phyloP scores from a whole-genome alignment of 208 protist genomes.

The Entamoeba moshkovskii region DNA sequence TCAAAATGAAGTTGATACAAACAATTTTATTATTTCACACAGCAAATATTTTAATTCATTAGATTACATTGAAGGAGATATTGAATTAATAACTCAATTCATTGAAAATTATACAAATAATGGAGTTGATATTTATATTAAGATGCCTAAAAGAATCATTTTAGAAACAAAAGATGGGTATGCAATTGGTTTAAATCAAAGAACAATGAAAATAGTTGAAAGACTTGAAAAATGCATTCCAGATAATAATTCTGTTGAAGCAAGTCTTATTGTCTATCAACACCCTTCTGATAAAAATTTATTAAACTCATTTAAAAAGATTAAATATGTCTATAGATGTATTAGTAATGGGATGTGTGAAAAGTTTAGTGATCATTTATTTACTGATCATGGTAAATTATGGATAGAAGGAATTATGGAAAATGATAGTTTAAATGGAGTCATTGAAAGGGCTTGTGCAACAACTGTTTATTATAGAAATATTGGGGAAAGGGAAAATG shows the following conservation, averaged over 20 bases:
- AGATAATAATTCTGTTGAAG: neutral
- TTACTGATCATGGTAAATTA: neutral
- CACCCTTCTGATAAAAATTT: neutral
- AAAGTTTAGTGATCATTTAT: neutral
- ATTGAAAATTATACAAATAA: neutral
- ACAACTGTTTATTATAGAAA: neutral
- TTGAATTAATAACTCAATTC: neutral
- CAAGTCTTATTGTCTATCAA: neutral
- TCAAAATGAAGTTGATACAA: neutral
- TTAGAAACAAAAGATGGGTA: neutral
- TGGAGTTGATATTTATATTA: neutral
- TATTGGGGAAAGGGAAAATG: neutral
- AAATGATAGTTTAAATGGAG: neutral
- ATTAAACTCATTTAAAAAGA: neutral
- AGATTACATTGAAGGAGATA: neutral
- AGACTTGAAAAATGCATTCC: neutral
- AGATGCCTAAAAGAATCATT: neutral
- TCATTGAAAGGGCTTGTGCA: neutral
- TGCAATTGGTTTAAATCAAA: neutral
- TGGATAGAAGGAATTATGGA: neutral
- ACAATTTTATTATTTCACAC: neutral
- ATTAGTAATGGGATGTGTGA: neutral
- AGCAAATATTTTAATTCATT: neutral
- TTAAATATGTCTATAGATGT: neutral
- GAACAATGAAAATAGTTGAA: neutral